These are phyloP conservation scores for Fusarium beomiforme DNA, from an alignment of 2,329 filamentous ascomycete genomes.

Conservation along the genomic window DNA sequence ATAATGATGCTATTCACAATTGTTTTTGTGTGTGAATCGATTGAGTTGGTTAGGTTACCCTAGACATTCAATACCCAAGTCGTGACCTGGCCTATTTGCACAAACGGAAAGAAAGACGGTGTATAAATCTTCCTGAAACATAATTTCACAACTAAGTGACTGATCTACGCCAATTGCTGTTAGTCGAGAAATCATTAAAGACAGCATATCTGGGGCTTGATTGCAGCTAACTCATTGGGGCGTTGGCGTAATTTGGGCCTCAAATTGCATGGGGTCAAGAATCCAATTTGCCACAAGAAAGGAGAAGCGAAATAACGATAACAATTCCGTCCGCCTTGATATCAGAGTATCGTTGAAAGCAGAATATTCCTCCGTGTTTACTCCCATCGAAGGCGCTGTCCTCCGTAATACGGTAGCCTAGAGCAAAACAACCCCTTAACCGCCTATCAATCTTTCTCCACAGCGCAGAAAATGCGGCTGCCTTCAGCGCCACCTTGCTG, in stretches of 20 bases:
- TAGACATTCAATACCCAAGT: neutral
- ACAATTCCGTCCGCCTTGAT: neutral
- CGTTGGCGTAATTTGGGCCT: neutral
- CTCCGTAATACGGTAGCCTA: neutral
- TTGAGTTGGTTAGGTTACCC: neutral
- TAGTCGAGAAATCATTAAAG: neutral
- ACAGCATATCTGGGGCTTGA: neutral
- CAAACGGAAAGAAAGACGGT: neutral
- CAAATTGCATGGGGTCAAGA: slow-evolving; percentile 2
- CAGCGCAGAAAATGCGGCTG: neutral
- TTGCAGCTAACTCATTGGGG: neutral
- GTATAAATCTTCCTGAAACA: neutral
- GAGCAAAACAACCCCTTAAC: neutral
- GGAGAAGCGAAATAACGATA: slow-evolving; percentile 19
- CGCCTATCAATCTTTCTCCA: neutral
- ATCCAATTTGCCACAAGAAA: slow-evolving; percentile 12
- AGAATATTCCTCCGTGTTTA: neutral
- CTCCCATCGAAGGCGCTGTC: neutral
- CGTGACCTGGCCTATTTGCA: neutral
- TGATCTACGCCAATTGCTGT: neutral
- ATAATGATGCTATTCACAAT: neutral
- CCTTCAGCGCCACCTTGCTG: slow-evolving; percentile 1
- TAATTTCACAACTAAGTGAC: neutral
- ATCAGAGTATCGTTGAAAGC: neutral
- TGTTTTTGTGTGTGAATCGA: accelerated